These are phyloP conservation scores for Metschnikowia colocasiae DNA, from an alignment of 805 yeast species.

Conservation along the genomic window DNA sequence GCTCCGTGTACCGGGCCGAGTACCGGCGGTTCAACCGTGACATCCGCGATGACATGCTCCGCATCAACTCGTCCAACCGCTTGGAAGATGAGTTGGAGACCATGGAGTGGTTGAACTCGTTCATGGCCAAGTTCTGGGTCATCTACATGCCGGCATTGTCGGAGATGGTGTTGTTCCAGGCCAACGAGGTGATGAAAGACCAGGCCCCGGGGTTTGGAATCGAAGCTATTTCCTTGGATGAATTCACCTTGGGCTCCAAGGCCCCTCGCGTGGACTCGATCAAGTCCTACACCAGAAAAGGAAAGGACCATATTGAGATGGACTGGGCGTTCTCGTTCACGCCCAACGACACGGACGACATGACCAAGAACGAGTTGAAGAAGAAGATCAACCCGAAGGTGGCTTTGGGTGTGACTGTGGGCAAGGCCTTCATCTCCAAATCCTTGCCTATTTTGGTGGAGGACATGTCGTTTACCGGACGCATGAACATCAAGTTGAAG, in stretches of 20 bases:
- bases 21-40: conserved; percentile 72
- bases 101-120: conserved; percentile 77
- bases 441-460: conserved; percentile 75
- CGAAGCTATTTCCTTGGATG: conserved; percentile 67
- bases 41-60: conserved; percentile 69
- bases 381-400: conserved; percentile 76
- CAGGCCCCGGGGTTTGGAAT: conserved; percentile 82
- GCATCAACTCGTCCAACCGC: conserved; percentile 60
- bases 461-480: conserved; percentile 72
- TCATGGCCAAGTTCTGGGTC: conserved; percentile 79
- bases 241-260: conserved; percentile 76
- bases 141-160: conserved; percentile 84
- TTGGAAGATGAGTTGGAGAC: conserved; percentile 65
- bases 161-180: conserved; percentile 65
- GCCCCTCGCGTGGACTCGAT: conserved; percentile 73
- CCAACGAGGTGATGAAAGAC: conserved; percentile 65
- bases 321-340: conserved; percentile 80
- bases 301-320: conserved; percentile 69
- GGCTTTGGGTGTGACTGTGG: conserved; percentile 74
- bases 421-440: conserved; percentile 76
- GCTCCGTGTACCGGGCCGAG: conserved; percentile 68
- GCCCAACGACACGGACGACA: conserved; percentile 78
- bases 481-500: conserved; percentile 59
- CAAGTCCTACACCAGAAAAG: conserved; percentile 68
- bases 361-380: conserved; percentile 72